phyloP scores from a whole-genome alignment of 2,329 filamentous ascomycete genomes.

The Camillea tinctor region DNA sequence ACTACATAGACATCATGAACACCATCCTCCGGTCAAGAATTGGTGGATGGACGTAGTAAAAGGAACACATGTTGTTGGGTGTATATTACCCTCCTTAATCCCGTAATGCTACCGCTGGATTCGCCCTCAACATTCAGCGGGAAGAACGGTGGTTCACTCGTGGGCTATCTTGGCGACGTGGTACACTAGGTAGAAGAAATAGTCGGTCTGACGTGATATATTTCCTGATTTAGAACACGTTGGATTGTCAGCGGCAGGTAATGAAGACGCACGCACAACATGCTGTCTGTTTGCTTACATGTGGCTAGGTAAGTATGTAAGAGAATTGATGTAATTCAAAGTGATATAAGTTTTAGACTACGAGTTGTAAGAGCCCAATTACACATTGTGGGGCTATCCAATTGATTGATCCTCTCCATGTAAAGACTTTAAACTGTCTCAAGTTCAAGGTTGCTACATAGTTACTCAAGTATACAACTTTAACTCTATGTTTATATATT shows the following conservation, averaged over 20 bases:
- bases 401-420: too few relatives aligned
- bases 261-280: not conserved
- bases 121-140: not conserved
- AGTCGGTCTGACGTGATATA: not conserved
- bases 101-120: not conserved
- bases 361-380: too few relatives aligned
- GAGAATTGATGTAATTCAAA: too few relatives aligned
- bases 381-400: too few relatives aligned
- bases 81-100: not conserved
- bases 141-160: not conserved
- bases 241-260: not conserved
- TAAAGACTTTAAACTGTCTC: too few relatives aligned
- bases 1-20: not conserved
- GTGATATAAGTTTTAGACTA: too few relatives aligned
- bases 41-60: not conserved
- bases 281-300: not conserved
- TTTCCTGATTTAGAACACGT: not conserved
- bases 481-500: too few relatives aligned
- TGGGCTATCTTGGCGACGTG: not conserved
- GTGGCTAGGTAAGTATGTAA: too few relatives aligned
- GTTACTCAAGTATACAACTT: too few relatives aligned
- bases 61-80: not conserved
- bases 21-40: not conserved
- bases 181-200: not conserved
- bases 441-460: too few relatives aligned